Evolutionary conservation across 306 rosid genomes (phyloP), one percentile per base, ranked within the genome.

Genomic region (Carpinus viminea): DNA sequence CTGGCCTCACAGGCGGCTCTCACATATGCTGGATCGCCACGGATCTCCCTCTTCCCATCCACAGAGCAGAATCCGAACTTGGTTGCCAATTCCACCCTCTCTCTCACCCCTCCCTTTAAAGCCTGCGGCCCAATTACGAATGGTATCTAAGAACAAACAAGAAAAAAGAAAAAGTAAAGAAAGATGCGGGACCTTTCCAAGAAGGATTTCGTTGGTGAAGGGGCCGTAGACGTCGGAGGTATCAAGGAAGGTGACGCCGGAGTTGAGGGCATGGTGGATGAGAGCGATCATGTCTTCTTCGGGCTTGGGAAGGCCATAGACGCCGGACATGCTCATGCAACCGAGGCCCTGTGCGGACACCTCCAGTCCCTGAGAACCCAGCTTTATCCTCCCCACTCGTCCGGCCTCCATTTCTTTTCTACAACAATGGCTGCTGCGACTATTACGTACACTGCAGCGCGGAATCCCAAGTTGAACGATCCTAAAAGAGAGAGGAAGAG

Each of bases 1-100:
- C 97, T 93, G 0, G 69, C 88, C 80, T 91, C 95, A 74, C 89
- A 83, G 64, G 98, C 91, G 4, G 82, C 89, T 70, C 98, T 88
- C 10, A 93, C 97, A 17, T 88, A 88, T 0, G 61, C 70, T 4
- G 98, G 97, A 72, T 91, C 86, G 4, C 97, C 98, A 26, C 64
- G 81, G 1, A 86, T 8, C 76, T 79, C 90, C 11, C 8, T 38
- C 70, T 87, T 76, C 2, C 86, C 88, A 1, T 76, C 82, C 1
- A 2, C 50, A 3, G 1, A 1, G 20, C 0, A 17, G 64, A 77
- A 0, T 1, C 88, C 98, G 12, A 88, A 91, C 73, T 91, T 93
- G 4, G 98, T 87, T 18, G 89, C 97, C 83, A 90, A 73, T 66
- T 90, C 84, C 48, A 88, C 92, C 66, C 81, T 85, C 15, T 79